These are phyloP conservation scores for Coleophoma crateriformis DNA, from an alignment of 2,329 filamentous ascomycete species.

Conservation along the genomic window DNA sequence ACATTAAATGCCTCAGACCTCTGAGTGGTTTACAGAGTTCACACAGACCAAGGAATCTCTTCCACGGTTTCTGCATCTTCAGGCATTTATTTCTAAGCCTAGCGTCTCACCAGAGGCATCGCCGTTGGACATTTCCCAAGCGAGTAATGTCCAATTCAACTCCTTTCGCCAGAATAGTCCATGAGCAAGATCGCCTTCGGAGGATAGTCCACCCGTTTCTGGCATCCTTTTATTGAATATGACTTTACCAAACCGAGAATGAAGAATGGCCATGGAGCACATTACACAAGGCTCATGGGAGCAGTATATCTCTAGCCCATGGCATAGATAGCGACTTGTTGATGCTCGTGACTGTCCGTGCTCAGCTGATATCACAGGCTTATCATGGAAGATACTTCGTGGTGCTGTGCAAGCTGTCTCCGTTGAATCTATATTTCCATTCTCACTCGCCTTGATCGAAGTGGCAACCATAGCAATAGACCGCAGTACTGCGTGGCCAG, in stretches of 20 bases:
- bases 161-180: slow-evolving; percentile 69
- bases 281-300: slow-evolving; percentile 96
- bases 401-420: neutral
- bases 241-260: slow-evolving; percentile 84
- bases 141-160: slow-evolving; percentile 80
- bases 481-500: slow-evolving; percentile 73
- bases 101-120: too few species aligned
- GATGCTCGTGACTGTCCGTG: slow-evolving; percentile 51
- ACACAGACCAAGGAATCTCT: too few species aligned
- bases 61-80: too few species aligned
- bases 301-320: slow-evolving; percentile 87
- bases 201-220: slow-evolving; percentile 74
- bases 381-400: slow-evolving; percentile 58
- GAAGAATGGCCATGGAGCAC: slow-evolving; percentile 94
- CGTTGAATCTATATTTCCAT: neutral
- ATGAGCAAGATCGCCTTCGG: slow-evolving; percentile 64
- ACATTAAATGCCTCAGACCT: too few species aligned
- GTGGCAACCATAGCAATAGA: slow-evolving; percentile 77
- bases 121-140: slow-evolving; percentile 59
- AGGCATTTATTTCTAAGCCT: too few species aligned
- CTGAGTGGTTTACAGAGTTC: too few species aligned
- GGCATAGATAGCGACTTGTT: slow-evolving; percentile 83
- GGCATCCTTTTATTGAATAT: slow-evolving; percentile 77
- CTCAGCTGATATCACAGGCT: slow-evolving; percentile 64
- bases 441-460: slow-evolving; percentile 36